Conservation (phyloP, 331 rosid species). For the Ulmus americana region DNA sequence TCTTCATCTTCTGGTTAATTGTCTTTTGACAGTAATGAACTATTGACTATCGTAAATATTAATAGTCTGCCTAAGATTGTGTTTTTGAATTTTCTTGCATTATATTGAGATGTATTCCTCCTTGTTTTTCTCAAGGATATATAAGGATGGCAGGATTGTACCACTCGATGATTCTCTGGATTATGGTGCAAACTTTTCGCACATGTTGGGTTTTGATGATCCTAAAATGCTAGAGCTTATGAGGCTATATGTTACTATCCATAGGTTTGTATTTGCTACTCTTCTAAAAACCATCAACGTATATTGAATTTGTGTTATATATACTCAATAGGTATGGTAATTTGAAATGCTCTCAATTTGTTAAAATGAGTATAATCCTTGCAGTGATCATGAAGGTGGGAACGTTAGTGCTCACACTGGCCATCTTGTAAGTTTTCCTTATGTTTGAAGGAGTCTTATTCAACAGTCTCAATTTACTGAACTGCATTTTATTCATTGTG, state of each 20-base stretch:
- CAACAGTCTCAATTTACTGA: not conserved
- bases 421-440: conserved; percentile 59
- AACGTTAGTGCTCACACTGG: conserved; percentile 97
- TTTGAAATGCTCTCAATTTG: not conserved
- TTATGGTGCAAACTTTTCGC: conserved; percentile 90
- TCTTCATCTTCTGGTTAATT: not conserved
- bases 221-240: conserved; percentile 79
- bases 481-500: not conserved
- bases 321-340: not conserved
- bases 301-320: not conserved
- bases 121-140: conserved; percentile 50
- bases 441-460: conserved; percentile 11
- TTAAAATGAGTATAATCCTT: conserved; percentile 25
- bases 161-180: conserved; percentile 73
- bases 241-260: conserved; percentile 95
- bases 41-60: not conserved
- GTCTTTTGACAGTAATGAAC: not conserved
- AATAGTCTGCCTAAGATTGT: conserved; percentile 5
- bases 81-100: conserved; percentile 6
- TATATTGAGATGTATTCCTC: conserved; percentile 24
- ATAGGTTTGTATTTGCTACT: conserved; percentile 56
- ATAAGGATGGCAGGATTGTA: conserved; percentile 65
- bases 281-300: conserved; percentile 1
- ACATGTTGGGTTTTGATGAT: conserved; percentile 84
- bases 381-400: conserved; percentile 98